Evolutionary conservation across 2,329 filamentous ascomycete species (phyloP).

Genomic region (Clonostachys byssicola): DNA sequence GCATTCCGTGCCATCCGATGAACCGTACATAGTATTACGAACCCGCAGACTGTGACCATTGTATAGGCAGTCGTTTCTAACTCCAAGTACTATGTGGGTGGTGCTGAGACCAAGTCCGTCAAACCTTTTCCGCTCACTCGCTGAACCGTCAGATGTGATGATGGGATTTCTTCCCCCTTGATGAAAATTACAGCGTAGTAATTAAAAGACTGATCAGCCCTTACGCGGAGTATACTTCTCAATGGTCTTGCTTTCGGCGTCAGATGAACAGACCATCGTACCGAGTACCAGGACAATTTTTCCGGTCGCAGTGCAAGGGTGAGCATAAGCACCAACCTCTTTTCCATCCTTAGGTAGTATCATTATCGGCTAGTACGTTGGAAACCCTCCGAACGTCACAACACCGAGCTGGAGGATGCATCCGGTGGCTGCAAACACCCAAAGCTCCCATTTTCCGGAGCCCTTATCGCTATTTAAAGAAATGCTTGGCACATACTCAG

Average conservation of each 20-base stretch:
- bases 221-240: conserved; percentile 6
- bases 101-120: background rate
- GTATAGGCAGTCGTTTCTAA: conserved; percentile 5
- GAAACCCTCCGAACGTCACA: conserved; percentile 6
- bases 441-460: background rate
- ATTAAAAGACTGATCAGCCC: conserved; percentile 16
- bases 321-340: conserved; percentile 3
- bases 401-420: conserved; percentile 13
- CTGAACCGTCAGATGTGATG: too few species aligned
- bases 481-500: background rate
- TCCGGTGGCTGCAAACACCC: conserved; percentile 8
- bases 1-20: conserved; percentile 14
- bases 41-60: conserved; percentile 12
- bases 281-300: conserved; percentile 16
- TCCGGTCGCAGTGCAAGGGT: conserved; percentile 11
- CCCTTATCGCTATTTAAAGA: background rate
- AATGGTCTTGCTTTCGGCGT: conserved; percentile 20
- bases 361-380: conserved; percentile 4
- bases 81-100: conserved; percentile 1
- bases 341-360: conserved; percentile 6
- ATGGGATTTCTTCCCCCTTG: too few species aligned
- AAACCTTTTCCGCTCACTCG: too few species aligned
- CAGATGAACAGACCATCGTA: conserved; percentile 19
- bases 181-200: conserved; percentile 13
- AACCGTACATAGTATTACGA: conserved; percentile 20